Evolutionary conservation across 169 alveolate genomes (phyloP), one percentile per base, ranked within the genome.

Genomic region (Ichthyophthirius multifiliis): DNA sequence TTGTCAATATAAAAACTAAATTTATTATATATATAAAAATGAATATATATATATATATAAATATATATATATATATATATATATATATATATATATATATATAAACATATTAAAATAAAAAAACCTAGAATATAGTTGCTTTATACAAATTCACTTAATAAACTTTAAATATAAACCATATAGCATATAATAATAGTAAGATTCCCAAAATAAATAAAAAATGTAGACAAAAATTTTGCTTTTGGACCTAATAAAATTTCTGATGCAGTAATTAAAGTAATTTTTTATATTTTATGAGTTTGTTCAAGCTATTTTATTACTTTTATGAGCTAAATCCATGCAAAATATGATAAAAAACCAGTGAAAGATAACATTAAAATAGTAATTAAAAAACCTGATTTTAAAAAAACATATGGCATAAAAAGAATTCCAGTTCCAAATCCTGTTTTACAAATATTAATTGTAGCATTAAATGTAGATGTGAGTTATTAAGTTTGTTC

Each of bases 381-480:
- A 1, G 71, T 27, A 20, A 55, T n/a, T 13, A 55, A 12, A 55
- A 16, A 55, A 1, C 71, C 71, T 12, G 43, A 55, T 7, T 55
- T 55, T 39, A 55, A 27, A 27, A 55, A 55, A 55, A 55, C 71
- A 55, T 55, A 55, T 1, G 71, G 71, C 71, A 55, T 55, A 55
- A 55, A 55, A 5, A 55, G 18, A 55, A 55, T 55, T 20, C 43
- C 31, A 18, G 71, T 55, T 9, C 71, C 71, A 27, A 55, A 55
- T 27, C 71, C 71, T 13, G 43, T 55, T 27, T 55, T 55, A 39
- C 71, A 55, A 10, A 55, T 55, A 27, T 55, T 55, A 27, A 55
- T 55, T 18, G 71, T 55, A 27, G 71, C 71, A 55, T 55, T 55
- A 27, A n/a, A n/a, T n/a, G n/a, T n/a, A n/a, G n/a, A n/a, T n/a